Base-by-base conservation (phyloP, 345 rosid species). In the Boechera stricta region DNA sequence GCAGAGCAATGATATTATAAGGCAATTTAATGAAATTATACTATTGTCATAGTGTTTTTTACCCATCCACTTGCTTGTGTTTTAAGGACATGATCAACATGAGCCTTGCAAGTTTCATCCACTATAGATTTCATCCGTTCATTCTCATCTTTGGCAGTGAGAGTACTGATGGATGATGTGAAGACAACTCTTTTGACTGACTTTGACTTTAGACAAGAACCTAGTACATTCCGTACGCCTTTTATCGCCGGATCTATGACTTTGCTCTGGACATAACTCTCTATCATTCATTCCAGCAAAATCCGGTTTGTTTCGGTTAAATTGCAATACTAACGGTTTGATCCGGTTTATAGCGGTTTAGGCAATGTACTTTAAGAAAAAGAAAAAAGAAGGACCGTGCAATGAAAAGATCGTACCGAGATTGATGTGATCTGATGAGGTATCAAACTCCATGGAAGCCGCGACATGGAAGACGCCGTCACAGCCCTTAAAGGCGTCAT, bases 391-490 rank as follows among this genome's bases (percentile, higher is more conserved):
- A 62, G 10, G 32, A 42, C 2, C 11, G 67, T 73, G 56, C 8
- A 77, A 54, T 1, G 39, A 24, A 39, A 64, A 72, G 49, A 42
- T 31, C 9, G 72, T 49, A 90, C 93, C 90, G 64, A 68, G 67
- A 62, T 86, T 71, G 7, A 66, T 41, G 57, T 81, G 76, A 18
- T 73, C 42, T 1, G 74, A 64, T 33, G 66, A 21, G 74, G 72
- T 64, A 55, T 33, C 73, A 52, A 94, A 94, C 72, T 88, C 87
- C 97, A 94, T 87, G 15, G 93, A 83, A 77, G 94, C 90, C 18
- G 98, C 98, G 11, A 94, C 92, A 62, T 91, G 98, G 65, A 90
- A 94, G 18, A 91, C 94, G 18, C 97, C 97, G 41, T 83, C 73
- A 42, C 97, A 94, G 75, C 87, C 90, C 24, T 79, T 68, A 18